A percentile compares a stretch with the other conserved stretches of the same genome.
These are phyloP conservation scores for Ploettnerulaceae sp. DNA, from an alignment of 2,329 filamentous ascomycete species.

Conservation along the genomic window DNA sequence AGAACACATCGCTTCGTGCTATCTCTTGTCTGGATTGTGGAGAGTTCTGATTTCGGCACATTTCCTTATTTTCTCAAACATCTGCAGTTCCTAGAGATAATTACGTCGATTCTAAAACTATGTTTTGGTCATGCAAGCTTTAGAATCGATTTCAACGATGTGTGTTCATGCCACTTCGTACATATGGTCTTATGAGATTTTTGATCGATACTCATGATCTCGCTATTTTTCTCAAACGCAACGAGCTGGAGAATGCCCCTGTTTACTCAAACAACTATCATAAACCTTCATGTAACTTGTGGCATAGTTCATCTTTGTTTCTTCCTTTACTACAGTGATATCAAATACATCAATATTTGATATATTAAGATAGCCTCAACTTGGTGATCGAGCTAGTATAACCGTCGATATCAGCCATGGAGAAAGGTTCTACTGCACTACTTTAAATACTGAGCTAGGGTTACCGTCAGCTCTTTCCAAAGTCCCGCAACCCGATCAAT, in stretches of 20 bases:
- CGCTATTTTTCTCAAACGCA: background rate
- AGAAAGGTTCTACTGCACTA: constrained; percentile 3
- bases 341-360: background rate
- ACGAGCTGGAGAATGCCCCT: background rate
- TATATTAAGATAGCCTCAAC: background rate
- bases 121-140: constrained; percentile 3
- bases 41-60: too few relatives aligned
- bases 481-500: background rate
- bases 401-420: constrained; percentile 5
- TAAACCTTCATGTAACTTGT: constrained; percentile 6
- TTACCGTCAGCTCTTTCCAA: background rate
- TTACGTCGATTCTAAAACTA: background rate
- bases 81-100: too few relatives aligned
- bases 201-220: constrained; percentile 2
- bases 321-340: constrained; percentile 1
- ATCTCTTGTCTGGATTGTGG: too few relatives aligned
- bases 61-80: too few relatives aligned
- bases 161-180: background rate
- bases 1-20: too few relatives aligned
- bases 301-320: constrained; percentile 4
- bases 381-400: background rate
- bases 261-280: background rate
- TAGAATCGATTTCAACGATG: constrained; percentile 5
- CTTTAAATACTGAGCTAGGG: background rate
- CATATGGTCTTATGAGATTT: background rate